Conservation (phyloP, 202 grass and related monocot genomes). For the Zoysia matrella region DNA sequence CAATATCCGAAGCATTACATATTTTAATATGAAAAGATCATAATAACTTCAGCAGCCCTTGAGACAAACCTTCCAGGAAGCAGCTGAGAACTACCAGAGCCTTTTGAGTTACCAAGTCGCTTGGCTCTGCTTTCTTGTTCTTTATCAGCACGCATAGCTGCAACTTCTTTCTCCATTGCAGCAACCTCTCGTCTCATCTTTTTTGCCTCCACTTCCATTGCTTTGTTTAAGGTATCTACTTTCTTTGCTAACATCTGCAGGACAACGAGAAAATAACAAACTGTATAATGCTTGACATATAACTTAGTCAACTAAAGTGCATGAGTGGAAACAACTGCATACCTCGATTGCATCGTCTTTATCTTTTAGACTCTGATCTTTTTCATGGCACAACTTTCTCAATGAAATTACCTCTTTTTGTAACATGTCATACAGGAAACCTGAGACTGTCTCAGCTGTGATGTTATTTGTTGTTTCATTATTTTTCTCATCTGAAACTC, state of each 20-base stretch:
- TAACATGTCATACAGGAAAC: constrained; percentile 41
- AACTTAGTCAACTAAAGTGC: background rate
- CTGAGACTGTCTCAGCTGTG: constrained; percentile 74
- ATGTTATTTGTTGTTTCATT: constrained; percentile 55
- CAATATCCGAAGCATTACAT: constrained; percentile 9
- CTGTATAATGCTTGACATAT: constrained; percentile 18
- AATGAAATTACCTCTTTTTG: constrained; percentile 74
- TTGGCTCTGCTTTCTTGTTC: constrained; percentile 83
- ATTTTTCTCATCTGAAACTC: constrained; percentile 47
- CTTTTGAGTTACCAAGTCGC: constrained; percentile 70
- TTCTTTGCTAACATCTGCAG: constrained; percentile 63
- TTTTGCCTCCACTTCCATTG: constrained; percentile 99
- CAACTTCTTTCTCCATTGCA: constrained; percentile 95
- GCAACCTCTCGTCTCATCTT: constrained; percentile 97
- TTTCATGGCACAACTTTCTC: constrained; percentile 88
- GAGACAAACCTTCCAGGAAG: constrained; percentile 56
- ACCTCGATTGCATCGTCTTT: constrained; percentile 93
- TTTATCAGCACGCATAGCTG: constrained; percentile 87
- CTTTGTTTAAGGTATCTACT: constrained; percentile 41
- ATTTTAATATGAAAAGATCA: constrained; percentile 16
- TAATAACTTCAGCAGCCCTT: background rate
- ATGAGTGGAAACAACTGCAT: constrained; percentile 39
- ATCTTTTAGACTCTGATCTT: constrained; percentile 91
- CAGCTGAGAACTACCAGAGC: constrained; percentile 67
- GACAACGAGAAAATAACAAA: constrained; percentile 23